Evolutionary conservation across 768 basidiomycete species (phyloP).

Genomic region (Kwoniella newhampshirensis): DNA sequence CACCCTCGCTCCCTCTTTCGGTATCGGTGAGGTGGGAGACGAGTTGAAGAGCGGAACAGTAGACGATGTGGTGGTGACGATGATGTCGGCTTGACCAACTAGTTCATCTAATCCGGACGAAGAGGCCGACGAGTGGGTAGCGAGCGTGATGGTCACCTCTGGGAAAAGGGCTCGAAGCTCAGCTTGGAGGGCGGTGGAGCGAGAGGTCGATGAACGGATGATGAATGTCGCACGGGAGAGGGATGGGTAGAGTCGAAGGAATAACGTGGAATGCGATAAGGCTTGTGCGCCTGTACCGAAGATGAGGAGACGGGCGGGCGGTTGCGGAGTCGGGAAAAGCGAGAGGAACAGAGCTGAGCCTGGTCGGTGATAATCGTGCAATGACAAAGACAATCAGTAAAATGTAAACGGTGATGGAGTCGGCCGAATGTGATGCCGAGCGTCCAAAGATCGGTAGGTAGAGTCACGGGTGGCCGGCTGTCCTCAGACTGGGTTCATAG

Average conservation of each 20-base stretch:
- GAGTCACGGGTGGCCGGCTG: no score
- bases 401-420: no score
- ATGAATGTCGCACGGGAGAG: slow-evolving; percentile 38
- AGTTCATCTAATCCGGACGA: slow-evolving; percentile 10
- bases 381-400: no score
- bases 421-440: no score
- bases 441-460: no score
- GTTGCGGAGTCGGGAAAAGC: slow-evolving; percentile 12
- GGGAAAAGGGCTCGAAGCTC: slow-evolving; percentile 21
- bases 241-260: slow-evolving; percentile 34
- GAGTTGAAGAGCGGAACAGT: slow-evolving; percentile 69
- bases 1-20: slow-evolving; percentile 62
- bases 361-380: slow-evolving; percentile 9
- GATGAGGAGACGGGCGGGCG: slow-evolving; percentile 27
- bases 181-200: slow-evolving; percentile 25
- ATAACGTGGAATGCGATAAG: slow-evolving; percentile 41
- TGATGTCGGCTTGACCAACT: slow-evolving; percentile 63
- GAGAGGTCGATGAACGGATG: slow-evolving; percentile 56
- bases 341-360: slow-evolving; percentile 44
- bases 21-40: slow-evolving; percentile 58
- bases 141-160: slow-evolving; percentile 11
- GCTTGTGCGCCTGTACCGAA: slow-evolving; percentile 50
- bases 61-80: slow-evolving; percentile 74
- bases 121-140: slow-evolving; percentile 5
- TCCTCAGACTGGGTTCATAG: no score